Evolutionary conservation across 2,329 filamentous ascomycete species (phyloP).

Genomic region (Paecilomyces dactylethromorphus): DNA sequence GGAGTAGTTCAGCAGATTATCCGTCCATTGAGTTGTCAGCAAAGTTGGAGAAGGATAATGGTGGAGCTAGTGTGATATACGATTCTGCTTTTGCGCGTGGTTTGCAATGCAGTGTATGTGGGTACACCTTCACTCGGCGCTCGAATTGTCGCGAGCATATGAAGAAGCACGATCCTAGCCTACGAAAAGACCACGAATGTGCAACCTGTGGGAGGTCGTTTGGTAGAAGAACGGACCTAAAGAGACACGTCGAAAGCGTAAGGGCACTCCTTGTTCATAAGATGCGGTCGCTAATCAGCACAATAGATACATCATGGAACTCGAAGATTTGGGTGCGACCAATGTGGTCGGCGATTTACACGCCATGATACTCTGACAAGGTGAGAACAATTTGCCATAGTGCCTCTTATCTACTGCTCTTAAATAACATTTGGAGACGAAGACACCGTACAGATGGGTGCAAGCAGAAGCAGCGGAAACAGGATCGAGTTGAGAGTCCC

Average conservation of each 20-base stretch:
- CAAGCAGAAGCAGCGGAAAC: constrained; percentile 1
- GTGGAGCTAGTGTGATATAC: constrained; percentile 4
- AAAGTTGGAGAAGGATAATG: constrained; percentile 6
- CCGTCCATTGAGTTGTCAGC: constrained; percentile 6
- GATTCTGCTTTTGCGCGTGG: constrained; percentile 46
- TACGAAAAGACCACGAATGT: constrained; percentile 66
- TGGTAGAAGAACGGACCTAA: constrained; percentile 73
- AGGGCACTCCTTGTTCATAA: constrained; percentile 26
- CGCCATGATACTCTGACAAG: constrained; percentile 77
- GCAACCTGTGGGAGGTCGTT: constrained; percentile 67
- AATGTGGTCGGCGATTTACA: constrained; percentile 66
- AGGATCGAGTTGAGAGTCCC: neutral
- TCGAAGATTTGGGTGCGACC: constrained; percentile 62
- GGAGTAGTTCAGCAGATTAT: constrained; percentile 1
- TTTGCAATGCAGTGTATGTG: constrained; percentile 68
- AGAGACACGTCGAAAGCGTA: constrained; percentile 49
- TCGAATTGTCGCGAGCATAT: constrained; percentile 86
- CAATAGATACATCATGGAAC: constrained; percentile 66
- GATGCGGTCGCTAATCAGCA: constrained; percentile 38
- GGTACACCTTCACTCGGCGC: constrained; percentile 71
- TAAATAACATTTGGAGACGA: neutral
- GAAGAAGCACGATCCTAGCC: constrained; percentile 71
- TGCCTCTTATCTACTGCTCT: neutral
- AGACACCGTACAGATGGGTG: constrained; percentile 14
- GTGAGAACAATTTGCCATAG: constrained; percentile 41